Conservation (phyloP, 176 grass and related monocot species). For the Musa beccarii region DNA sequence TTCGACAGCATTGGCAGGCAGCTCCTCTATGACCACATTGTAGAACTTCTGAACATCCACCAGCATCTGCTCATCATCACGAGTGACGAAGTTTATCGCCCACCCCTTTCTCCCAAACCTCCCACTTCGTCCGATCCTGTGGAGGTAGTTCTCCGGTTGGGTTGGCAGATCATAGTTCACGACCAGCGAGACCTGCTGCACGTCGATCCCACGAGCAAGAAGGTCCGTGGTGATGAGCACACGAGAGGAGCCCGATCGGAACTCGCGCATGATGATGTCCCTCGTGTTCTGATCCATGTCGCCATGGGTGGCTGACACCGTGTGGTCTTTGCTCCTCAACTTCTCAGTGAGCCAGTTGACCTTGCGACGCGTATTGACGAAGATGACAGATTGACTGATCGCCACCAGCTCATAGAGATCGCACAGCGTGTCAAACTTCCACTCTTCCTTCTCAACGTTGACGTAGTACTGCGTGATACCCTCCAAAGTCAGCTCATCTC, state of each 20-base stretch:
- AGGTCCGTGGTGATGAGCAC: neutral
- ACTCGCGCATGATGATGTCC: neutral
- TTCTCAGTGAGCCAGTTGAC: neutral
- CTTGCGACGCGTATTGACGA: neutral
- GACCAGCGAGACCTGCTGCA: neutral
- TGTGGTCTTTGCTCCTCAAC: constrained; percentile 4
- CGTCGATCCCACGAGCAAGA: neutral
- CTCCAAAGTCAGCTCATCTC: neutral
- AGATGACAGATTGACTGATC: neutral
- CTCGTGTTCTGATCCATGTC: neutral
- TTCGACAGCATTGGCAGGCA: neutral
- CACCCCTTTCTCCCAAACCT: neutral
- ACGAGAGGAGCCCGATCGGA: neutral
- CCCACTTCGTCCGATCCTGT: neutral
- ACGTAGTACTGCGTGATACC: neutral
- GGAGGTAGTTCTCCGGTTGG: neutral
- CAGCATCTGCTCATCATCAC: neutral
- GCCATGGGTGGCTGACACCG: neutral
- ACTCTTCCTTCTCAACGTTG: neutral
- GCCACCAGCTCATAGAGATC: neutral
- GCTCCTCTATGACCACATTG: neutral
- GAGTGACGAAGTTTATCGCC: neutral
- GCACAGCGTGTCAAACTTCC: neutral
- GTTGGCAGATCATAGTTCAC: constrained; percentile 4
- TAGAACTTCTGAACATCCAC: neutral